These are phyloP conservation scores for Colletotrichum coccodes DNA, from an alignment of 2,329 filamentous ascomycete species.

Conservation along the genomic window DNA sequence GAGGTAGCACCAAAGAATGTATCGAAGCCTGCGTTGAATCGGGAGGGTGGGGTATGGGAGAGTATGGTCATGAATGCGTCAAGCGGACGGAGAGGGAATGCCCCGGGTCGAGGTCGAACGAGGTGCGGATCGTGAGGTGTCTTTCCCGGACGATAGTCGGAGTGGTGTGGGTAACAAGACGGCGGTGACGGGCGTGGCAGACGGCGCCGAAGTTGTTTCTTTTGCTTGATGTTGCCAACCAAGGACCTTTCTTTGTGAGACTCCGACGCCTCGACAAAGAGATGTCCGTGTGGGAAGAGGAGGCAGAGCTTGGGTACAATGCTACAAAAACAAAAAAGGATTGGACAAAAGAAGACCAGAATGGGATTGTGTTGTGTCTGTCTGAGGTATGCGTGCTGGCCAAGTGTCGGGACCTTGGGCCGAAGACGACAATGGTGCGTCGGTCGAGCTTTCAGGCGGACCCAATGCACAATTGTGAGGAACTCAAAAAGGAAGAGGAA, in stretches of 20 bases:
- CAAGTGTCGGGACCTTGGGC: background rate
- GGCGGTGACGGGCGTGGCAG: background rate
- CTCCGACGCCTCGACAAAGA: background rate
- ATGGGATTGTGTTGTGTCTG: background rate
- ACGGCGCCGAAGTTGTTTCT: background rate
- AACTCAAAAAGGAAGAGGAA: background rate
- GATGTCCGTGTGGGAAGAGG: background rate
- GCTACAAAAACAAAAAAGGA: background rate
- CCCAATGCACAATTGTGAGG: background rate
- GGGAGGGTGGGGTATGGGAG: background rate
- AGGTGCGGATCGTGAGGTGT: background rate
- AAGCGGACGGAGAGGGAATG: background rate
- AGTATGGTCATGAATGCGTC: background rate
- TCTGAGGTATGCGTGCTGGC: background rate
- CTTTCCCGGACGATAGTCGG: background rate
- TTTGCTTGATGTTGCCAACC: background rate
- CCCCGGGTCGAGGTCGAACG: background rate
- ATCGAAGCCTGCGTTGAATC: background rate
- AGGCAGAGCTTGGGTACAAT: background rate
- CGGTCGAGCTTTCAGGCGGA: background rate
- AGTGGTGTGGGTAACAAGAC: background rate
- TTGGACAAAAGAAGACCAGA: background rate
- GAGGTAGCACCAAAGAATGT: background rate
- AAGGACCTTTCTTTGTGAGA: background rate
- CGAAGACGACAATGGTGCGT: background rate